Evolutionary conservation across 2,329 filamentous ascomycete genomes (phyloP).

Genomic region (Aspergillus luchuensis): DNA sequence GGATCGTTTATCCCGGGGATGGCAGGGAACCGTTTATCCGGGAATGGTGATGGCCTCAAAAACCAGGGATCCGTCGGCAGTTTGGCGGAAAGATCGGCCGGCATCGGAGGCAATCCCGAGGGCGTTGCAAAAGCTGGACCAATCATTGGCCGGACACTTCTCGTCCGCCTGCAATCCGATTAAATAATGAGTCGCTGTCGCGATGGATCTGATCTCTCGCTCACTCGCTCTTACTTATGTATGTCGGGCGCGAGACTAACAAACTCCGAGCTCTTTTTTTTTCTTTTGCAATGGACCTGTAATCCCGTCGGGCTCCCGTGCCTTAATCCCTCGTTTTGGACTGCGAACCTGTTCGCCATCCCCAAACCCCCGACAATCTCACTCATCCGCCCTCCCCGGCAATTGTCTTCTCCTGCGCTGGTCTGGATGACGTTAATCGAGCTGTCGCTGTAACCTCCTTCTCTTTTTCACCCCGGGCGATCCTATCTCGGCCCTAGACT

Average conservation of each 20-base stretch:
- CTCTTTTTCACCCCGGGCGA: neutral
- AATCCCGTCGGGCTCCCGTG: neutral
- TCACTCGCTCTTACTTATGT: neutral
- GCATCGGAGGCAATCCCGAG: conserved; percentile 30
- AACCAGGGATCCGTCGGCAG: neutral
- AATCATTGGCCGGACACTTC: conserved; percentile 20
- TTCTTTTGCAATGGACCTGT: neutral
- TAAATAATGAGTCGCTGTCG: neutral
- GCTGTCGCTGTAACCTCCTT: neutral
- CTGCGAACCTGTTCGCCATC: neutral
- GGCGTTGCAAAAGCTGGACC: neutral
- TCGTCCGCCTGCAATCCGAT: conserved; percentile 26
- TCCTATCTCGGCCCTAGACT: neutral
- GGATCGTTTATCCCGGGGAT: too few relatives aligned
- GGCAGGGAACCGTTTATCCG: too few relatives aligned
- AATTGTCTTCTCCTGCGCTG: neutral
- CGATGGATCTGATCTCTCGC: neutral
- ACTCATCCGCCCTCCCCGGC: neutral
- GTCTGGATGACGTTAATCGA: conserved; percentile 11
- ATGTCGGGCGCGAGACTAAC: neutral
- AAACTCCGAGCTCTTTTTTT: neutral
- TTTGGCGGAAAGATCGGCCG: conserved; percentile 20
- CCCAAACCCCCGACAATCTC: neutral
- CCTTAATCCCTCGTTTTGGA: neutral
- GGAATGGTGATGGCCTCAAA: too few relatives aligned